phyloP scores from a whole-genome alignment of 2,329 filamentous ascomycete genomes.

The Magnaporthiopsis incrustans region DNA sequence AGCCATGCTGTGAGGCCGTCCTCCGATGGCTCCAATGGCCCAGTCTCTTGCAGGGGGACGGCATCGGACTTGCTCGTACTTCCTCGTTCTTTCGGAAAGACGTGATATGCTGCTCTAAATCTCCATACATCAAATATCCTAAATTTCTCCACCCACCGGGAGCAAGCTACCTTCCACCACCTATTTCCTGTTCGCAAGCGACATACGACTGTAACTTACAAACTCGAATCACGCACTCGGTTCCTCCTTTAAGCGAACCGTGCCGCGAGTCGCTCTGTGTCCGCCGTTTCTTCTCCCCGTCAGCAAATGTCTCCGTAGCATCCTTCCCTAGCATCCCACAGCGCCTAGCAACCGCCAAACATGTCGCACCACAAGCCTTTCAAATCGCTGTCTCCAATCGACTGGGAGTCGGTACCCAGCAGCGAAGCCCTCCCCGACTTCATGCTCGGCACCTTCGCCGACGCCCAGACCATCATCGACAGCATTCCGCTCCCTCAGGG shows the following conservation, averaged over 20 bases:
- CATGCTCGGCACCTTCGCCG: conserved; percentile 12
- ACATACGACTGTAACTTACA: neutral
- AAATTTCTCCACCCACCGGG: neutral
- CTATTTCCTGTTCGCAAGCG: neutral
- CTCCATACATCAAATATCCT: neutral
- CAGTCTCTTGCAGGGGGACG: no score
- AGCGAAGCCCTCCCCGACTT: conserved; percentile 7
- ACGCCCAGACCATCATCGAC: conserved; percentile 13
- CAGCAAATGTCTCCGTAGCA: neutral
- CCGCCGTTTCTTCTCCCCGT: no score
- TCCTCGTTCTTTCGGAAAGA: neutral
- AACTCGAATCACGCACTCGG: no score
- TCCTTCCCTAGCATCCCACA: neutral
- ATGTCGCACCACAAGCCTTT: conserved; percentile 31
- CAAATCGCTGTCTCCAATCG: conserved; percentile 41
- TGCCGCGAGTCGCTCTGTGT: no score
- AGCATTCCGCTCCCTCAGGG: conserved; percentile 11
- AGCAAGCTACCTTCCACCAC: neutral
- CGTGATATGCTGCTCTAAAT: neutral
- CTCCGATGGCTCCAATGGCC: no score
- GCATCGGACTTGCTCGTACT: neutral
- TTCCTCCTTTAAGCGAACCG: no score
- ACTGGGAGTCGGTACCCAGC: conserved; percentile 31
- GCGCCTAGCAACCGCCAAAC: neutral
- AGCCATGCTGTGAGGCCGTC: no score